Percentiles rank a stretch among this genome's conserved stretches.
Evolutionary conservation across 164 flowering plant species (phyloP).

Genomic region (Piper longum): DNA sequence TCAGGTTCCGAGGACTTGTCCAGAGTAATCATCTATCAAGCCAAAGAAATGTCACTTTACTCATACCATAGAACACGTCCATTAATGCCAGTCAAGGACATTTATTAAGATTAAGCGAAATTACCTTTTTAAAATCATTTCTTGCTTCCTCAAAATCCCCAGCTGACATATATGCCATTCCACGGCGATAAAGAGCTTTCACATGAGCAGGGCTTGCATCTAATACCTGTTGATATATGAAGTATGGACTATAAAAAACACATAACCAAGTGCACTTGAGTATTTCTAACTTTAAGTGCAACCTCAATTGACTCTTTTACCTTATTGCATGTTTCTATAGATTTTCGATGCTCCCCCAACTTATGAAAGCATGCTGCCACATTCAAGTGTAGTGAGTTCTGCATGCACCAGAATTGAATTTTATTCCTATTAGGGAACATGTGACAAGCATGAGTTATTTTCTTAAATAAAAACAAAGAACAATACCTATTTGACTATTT

Average conservation of each 20-base stretch:
- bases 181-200: conserved; percentile 93
- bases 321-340: conserved; percentile 89
- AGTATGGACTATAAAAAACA: neutral
- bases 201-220: conserved; percentile 75
- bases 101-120: neutral
- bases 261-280: neutral
- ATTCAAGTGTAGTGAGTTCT: conserved; percentile 78
- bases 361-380: conserved; percentile 93
- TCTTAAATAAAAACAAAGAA: neutral
- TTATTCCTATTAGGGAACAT: no score
- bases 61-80: neutral
- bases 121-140: conserved; percentile 62
- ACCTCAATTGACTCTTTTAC: conserved; percentile 15
- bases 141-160: conserved; percentile 95
- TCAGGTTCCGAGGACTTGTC: conserved; percentile 84
- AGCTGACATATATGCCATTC: conserved; percentile 81
- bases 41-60: conserved; percentile 1
- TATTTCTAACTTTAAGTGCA: neutral
- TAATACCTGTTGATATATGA: conserved; percentile 39
- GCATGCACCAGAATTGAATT: conserved; percentile 16
- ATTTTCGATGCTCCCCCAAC: conserved; percentile 82
- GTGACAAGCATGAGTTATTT: neutral
- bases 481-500: no score
- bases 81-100: neutral
- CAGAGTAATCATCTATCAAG: conserved; percentile 48